Base-by-base conservation (phyloP, 129 eudicot genomes). In the Helianthus tuberosus region DNA sequence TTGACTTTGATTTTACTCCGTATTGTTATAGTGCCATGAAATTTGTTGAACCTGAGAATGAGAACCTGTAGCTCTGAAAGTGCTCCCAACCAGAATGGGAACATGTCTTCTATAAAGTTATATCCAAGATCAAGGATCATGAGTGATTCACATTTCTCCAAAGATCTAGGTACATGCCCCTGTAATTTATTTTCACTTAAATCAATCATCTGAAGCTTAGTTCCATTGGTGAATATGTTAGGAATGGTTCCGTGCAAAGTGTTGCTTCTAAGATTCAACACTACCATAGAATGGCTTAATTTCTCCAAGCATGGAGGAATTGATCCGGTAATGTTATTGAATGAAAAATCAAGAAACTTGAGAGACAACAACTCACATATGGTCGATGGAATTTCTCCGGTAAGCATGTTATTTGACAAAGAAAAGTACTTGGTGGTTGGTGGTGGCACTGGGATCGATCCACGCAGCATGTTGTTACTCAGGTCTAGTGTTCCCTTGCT, bases 401-500 rank as follows among this genome's bases (percentile, higher is more conserved):
- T 20, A 20, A 20, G 23, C 23, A 20, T 20, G 0, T 20, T 20
- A 20, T 20, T 20, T 20, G 23, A 20, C 23, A 20, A 20, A 20
- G 23, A 20, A 20, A 20, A 20, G 23, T 20, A 20, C 23, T 20
- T 20, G 23, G 23, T 20, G 23, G 23, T 20, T 20, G 23, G 23
- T 20, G 23, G 23, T 20, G 23, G 23, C 23, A 20, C 23, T 20
- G 23, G 23, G 23, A 20, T 20, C 23, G 23, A 20, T 20, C 75
- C 75, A 20, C 0, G 23, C 23, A 20, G 23, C 23, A 20, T 20
- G 23, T 20, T 20, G 23, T 20, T 20, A 20, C 23, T 20, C 23
- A 20, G 23, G 23, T 20, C 23, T 23, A 54, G 6, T 71, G 76
- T 39, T 55, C 38, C 53, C 23, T 66, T 64, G 57, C 80, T 44